Percentiles rank a stretch among this genome's conserved stretches.
These are phyloP conservation scores for Camelina sativa DNA, from an alignment of 345 rosid species.

Conservation along the genomic window DNA sequence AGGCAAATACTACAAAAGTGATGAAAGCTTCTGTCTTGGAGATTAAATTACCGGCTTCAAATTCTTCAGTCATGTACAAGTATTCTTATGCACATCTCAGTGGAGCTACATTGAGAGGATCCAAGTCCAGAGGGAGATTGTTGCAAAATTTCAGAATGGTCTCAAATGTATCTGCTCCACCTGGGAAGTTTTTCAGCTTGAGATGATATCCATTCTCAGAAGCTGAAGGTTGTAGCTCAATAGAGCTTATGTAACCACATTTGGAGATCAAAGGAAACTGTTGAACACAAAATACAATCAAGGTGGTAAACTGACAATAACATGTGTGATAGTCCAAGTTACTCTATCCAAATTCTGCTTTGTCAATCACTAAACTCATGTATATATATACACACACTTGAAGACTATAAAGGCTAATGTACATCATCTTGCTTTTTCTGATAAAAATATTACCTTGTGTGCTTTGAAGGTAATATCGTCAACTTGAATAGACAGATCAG, in stretches of 20 bases:
- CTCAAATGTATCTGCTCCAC: conserved; percentile 76
- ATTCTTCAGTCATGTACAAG: conserved; percentile 86
- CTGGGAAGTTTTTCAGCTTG: conserved; percentile 79
- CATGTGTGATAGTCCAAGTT: neutral
- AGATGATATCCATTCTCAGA: conserved; percentile 56
- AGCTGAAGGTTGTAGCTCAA: conserved; percentile 66
- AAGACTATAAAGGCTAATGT: neutral
- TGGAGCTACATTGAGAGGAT: conserved; percentile 63
- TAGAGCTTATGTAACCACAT: conserved; percentile 72
- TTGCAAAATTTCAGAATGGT: conserved; percentile 72
- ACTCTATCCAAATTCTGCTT: neutral
- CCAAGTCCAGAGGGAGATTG: conserved; percentile 64
- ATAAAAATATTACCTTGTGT: conserved; percentile 63
- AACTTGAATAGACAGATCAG: conserved; percentile 71
- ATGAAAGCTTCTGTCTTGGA: conserved; percentile 83
- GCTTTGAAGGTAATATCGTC: conserved; percentile 64
- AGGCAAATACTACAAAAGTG: conserved; percentile 72
- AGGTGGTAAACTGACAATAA: conserved; percentile 1
- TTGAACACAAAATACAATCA: conserved; percentile 31
- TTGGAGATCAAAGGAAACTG: conserved; percentile 88
- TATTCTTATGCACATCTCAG: conserved; percentile 84
- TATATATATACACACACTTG: conserved; percentile 2
- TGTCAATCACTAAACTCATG: neutral
- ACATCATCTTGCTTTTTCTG: neutral
- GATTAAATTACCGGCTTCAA: conserved; percentile 79